These are phyloP conservation scores for Phyllachora maydis DNA, from an alignment of 2,329 filamentous ascomycete species.

Conservation along the genomic window DNA sequence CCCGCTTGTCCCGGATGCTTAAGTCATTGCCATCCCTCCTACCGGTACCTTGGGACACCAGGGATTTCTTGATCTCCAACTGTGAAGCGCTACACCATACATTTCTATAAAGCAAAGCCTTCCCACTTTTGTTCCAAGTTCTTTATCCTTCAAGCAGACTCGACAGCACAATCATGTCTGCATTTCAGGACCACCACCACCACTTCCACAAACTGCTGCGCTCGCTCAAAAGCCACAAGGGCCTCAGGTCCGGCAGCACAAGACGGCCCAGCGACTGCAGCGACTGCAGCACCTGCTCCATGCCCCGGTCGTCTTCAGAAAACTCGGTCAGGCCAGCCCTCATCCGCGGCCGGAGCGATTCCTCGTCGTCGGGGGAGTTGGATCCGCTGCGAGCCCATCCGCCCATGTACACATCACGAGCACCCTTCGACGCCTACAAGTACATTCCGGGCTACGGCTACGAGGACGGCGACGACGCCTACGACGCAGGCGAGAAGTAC, in stretches of 20 bases:
- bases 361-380: constrained; percentile 10
- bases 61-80: too few species aligned
- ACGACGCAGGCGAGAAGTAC: not conserved
- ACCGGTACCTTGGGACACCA: too few species aligned
- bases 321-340: constrained; percentile 4
- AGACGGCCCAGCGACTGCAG: constrained; percentile 6
- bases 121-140: too few species aligned
- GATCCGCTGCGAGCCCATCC: constrained; percentile 14
- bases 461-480: constrained; percentile 1
- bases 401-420: constrained; percentile 5
- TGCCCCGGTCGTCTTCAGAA: constrained; percentile 5
- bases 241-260: constrained; percentile 3
- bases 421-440: too few species aligned
- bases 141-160: too few species aligned
- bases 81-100: too few species aligned
- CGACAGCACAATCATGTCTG: too few species aligned
- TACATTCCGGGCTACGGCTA: constrained; percentile 1
- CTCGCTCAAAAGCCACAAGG: constrained; percentile 7
- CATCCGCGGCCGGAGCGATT: constrained; percentile 5
- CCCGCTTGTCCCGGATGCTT: too few species aligned
- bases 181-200: constrained; percentile 2
- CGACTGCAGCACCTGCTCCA: too few species aligned
- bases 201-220: constrained; percentile 5
- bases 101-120: too few species aligned
- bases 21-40: too few species aligned